These are phyloP conservation scores for Rubroboletus pulcherrimus DNA, from an alignment of 768 basidiomycete species.

Conservation along the genomic window DNA sequence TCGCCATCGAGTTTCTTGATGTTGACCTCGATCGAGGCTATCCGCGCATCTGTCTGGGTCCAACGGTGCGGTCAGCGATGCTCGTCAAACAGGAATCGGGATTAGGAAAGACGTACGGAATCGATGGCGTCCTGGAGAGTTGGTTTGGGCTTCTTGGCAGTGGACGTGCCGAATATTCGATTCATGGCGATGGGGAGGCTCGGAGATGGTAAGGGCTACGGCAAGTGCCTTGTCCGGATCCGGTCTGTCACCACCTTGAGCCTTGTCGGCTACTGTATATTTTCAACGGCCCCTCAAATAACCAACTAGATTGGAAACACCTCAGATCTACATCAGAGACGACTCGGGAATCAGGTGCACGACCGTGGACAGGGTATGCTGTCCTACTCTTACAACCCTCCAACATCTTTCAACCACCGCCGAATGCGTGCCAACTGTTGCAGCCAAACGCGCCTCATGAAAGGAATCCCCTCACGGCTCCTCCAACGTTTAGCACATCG, in stretches of 20 bases:
- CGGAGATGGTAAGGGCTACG: not conserved
- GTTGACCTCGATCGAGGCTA: constrained; percentile 92
- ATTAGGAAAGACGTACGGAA: constrained; percentile 50
- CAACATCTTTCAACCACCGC: not conserved
- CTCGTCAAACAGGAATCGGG: not conserved
- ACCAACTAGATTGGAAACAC: not conserved
- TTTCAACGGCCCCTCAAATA: not conserved
- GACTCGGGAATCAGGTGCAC: too few relatives aligned
- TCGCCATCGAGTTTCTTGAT: constrained; percentile 95
- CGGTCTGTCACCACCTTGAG: not conserved
- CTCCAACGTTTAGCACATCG: constrained; percentile 86
- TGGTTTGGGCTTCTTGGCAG: constrained; percentile 80
- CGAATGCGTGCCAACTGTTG: not conserved
- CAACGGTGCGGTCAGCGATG: not conserved
- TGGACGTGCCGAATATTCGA: constrained; percentile 75
- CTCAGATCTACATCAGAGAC: not conserved
- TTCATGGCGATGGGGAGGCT: constrained; percentile 52
- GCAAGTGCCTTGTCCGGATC: not conserved
- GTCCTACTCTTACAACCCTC: not conserved
- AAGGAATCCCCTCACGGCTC: constrained; percentile 88
- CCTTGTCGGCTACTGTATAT: not conserved
- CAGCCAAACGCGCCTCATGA: constrained; percentile 34
- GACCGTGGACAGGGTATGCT: too few relatives aligned
- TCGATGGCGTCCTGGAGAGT: constrained; percentile 89
- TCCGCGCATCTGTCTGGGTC: constrained; percentile 77